Evolutionary conservation across 2,329 filamentous ascomycete species (phyloP).

Genomic region (Allantophomopsis lycopodina): DNA sequence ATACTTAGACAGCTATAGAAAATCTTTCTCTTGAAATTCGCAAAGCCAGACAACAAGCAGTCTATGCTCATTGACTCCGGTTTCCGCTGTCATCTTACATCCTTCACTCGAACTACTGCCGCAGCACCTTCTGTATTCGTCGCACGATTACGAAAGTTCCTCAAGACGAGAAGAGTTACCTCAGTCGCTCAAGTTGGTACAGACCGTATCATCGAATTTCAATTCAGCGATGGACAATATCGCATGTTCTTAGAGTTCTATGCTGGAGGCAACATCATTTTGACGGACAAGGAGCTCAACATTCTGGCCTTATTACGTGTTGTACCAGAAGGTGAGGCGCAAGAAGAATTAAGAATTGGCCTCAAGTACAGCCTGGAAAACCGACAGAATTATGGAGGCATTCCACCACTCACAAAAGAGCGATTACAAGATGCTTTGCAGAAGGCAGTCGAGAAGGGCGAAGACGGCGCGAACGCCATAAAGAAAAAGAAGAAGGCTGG

Average conservation of each 20-base stretch:
- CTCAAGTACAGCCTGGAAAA: conserved; percentile 67
- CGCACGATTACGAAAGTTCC: conserved; percentile 67
- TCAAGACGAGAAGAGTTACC: conserved; percentile 79
- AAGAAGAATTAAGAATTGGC: conserved; percentile 70
- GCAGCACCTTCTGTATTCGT: conserved; percentile 78
- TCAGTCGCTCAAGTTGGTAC: conserved; percentile 76
- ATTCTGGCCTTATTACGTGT: conserved; percentile 71
- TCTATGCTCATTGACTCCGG: conserved; percentile 89
- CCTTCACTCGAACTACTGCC: conserved; percentile 78
- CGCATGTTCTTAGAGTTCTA: conserved; percentile 90
- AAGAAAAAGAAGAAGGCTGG: conserved; percentile 66
- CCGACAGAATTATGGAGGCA: conserved; percentile 69
- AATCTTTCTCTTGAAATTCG: conserved; percentile 91
- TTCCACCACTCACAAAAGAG: conserved; percentile 62
- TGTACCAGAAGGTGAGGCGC: conserved; percentile 68
- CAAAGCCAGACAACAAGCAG: conserved; percentile 77
- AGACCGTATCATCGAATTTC: conserved; percentile 82
- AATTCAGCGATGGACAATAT: conserved; percentile 86
- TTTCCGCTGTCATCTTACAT: conserved; percentile 88
- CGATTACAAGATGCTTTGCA: conserved; percentile 57
- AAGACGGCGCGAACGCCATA: conserved; percentile 29
- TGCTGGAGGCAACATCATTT: conserved; percentile 84
- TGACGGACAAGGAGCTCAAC: conserved; percentile 74
- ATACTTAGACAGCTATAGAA: conserved; percentile 31
- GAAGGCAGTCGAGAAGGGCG: conserved; percentile 46